Conservation (phyloP, 2,329 filamentous ascomycete species). For the Sporothrix brasiliensis region DNA sequence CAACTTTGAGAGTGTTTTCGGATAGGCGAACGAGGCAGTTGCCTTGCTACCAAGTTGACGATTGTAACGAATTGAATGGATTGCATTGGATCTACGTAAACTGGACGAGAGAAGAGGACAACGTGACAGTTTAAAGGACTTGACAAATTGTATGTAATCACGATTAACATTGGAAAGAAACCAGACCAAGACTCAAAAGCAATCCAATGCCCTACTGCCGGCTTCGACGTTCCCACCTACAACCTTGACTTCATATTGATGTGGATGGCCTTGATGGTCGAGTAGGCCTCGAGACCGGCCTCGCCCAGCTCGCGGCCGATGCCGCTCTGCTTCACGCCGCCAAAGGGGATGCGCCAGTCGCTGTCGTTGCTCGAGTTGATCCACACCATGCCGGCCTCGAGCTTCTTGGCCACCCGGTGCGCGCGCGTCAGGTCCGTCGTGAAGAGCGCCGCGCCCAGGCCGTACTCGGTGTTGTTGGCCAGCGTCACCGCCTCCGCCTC, state of each 20-base stretch:
- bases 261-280: slow-evolving; percentile 45
- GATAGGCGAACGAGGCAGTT: background rate
- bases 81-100: too few relatives aligned
- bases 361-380: slow-evolving; percentile 50
- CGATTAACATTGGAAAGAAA: background rate
- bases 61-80: too few relatives aligned
- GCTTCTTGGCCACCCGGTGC: slow-evolving; percentile 41
- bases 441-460: slow-evolving; percentile 59
- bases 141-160: too few relatives aligned
- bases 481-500: slow-evolving; percentile 54
- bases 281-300: slow-evolving; percentile 45
- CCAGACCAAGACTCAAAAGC: background rate
- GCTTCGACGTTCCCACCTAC: slow-evolving; percentile 12
- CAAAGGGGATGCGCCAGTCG: slow-evolving; percentile 58
- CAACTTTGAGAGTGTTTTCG: slow-evolving; percentile 34
- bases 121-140: too few relatives aligned
- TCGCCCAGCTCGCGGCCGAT: slow-evolving; percentile 46
- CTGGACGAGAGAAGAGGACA: too few relatives aligned
- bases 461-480: slow-evolving; percentile 59
- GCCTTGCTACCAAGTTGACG: too few relatives aligned
- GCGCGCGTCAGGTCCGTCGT: slow-evolving; percentile 55
- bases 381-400: slow-evolving; percentile 60
- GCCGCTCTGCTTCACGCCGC: slow-evolving; percentile 46
- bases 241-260: slow-evolving; percentile 42
- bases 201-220: background rate